These are phyloP conservation scores for Microcyclosporella mali DNA, from an alignment of 2,329 filamentous ascomycete species.

Conservation along the genomic window DNA sequence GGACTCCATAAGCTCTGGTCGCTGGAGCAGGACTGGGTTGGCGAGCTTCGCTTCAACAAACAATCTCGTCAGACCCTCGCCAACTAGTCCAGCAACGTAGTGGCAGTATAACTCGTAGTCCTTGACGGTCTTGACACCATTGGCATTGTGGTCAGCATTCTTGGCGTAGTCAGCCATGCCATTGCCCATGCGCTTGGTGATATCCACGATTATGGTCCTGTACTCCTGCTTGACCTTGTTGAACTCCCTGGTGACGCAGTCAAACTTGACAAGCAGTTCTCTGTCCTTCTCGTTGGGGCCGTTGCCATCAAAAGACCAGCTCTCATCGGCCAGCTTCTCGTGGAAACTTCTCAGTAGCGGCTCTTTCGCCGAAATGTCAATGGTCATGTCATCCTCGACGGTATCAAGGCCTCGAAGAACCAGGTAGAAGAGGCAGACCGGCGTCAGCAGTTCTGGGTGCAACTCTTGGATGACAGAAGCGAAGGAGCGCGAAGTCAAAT, in stretches of 20 bases:
- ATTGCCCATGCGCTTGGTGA: slow-evolving; percentile 90
- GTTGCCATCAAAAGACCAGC: slow-evolving; percentile 84
- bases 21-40: slow-evolving; percentile 74
- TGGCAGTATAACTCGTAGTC: slow-evolving; percentile 98
- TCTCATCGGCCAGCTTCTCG: slow-evolving; percentile 69
- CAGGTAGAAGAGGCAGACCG: slow-evolving; percentile 87
- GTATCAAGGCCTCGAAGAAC: slow-evolving; percentile 88
- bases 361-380: slow-evolving; percentile 74
- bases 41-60: slow-evolving; percentile 84
- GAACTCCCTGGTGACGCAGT: slow-evolving; percentile 78
- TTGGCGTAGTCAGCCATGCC: slow-evolving; percentile 95
- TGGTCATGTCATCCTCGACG: slow-evolving; percentile 98
- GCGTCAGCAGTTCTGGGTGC: slow-evolving; percentile 85
- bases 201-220: slow-evolving; percentile 81
- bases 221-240: slow-evolving; percentile 83
- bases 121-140: slow-evolving; percentile 73
- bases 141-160: slow-evolving; percentile 65
- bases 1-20: slow-evolving; percentile 76
- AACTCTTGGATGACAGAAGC: slow-evolving; percentile 89
- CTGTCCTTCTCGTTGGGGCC: slow-evolving; percentile 90
- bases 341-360: slow-evolving; percentile 80
- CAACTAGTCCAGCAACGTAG: slow-evolving; percentile 97
- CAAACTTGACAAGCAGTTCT: slow-evolving; percentile 86
- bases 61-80: slow-evolving; percentile 82
- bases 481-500: slow-evolving; percentile 89